Conservation (phyloP, 2,329 filamentous ascomycete species). For the Ambrosiella beaveri region DNA sequence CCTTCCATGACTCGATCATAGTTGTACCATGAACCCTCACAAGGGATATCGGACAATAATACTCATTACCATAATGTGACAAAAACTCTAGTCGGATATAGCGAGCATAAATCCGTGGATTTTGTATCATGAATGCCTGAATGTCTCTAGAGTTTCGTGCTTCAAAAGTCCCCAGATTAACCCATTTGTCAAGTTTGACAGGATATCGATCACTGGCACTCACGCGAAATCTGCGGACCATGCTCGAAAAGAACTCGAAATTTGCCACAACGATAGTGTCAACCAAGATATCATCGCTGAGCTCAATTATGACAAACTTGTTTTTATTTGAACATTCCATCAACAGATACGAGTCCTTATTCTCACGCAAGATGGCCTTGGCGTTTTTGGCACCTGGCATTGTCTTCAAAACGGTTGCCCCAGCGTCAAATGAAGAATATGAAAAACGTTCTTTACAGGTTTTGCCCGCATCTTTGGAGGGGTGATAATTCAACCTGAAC, state of each 20-base stretch:
- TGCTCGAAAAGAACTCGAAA: slow-evolving; percentile 97
- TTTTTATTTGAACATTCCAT: slow-evolving; percentile 73
- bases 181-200: slow-evolving; percentile 84
- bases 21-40: slow-evolving; percentile 88
- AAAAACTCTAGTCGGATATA: slow-evolving; percentile 86
- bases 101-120: slow-evolving; percentile 87
- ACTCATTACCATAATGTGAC: slow-evolving; percentile 89
- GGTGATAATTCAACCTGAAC: slow-evolving; percentile 25
- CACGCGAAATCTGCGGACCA: slow-evolving; percentile 77
- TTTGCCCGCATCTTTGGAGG: slow-evolving; percentile 85
- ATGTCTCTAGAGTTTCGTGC: slow-evolving; percentile 85
- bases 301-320: slow-evolving; percentile 87
- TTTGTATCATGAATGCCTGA: slow-evolving; percentile 84
- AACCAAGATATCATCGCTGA: slow-evolving; percentile 72
- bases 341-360: slow-evolving; percentile 97
- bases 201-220: slow-evolving; percentile 92
- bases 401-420: slow-evolving; percentile 81
- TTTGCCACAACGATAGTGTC: slow-evolving; percentile 96
- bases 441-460: slow-evolving; percentile 97
- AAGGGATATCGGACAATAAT: slow-evolving; percentile 84
- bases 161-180: slow-evolving; percentile 71
- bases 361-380: slow-evolving; percentile 79
- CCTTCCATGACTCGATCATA: slow-evolving; percentile 85
- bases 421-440: slow-evolving; percentile 93
- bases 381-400: slow-evolving; percentile 74